Evolutionary conservation across 768 basidiomycete species (phyloP).

Genomic region (Xanthoconium purpureum): DNA sequence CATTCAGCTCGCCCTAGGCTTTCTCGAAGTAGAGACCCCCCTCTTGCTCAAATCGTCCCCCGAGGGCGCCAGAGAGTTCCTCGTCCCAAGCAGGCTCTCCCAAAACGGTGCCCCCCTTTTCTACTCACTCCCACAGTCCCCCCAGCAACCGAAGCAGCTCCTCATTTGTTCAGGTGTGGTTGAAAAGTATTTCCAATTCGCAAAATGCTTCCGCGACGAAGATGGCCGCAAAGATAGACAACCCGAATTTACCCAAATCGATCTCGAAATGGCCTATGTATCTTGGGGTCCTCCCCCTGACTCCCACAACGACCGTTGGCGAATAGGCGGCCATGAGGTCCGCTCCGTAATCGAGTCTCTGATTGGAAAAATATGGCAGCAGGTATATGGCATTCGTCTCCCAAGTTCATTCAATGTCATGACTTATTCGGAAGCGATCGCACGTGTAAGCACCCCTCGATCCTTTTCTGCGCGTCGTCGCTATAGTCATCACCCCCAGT

Average conservation of each 20-base stretch:
- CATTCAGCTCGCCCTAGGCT: conserved; percentile 48
- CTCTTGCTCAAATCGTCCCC: conserved; percentile 87
- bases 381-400: conserved; percentile 60
- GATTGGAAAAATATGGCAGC: conserved; percentile 72
- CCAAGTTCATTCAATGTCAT: conserved; percentile 70
- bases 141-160: conserved; percentile 94
- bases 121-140: conserved; percentile 91
- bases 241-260: conserved; percentile 95
- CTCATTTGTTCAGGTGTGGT: conserved; percentile 86
- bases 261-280: conserved; percentile 95
- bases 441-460: conserved; percentile 50
- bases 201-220: conserved; percentile 94
- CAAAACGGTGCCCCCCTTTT: conserved; percentile 44
- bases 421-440: conserved; percentile 91
- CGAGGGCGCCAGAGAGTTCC: conserved; percentile 91
- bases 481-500: conserved; percentile 45
- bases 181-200: conserved; percentile 91
- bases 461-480: conserved; percentile 11
- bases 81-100: conserved; percentile 71
- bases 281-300: conserved; percentile 57
- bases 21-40: conserved; percentile 92
- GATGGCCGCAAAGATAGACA: conserved; percentile 93
- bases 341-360: conserved; percentile 75
- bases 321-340: conserved; percentile 83
- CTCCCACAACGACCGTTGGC: conserved; percentile 50